phyloP scores from a whole-genome alignment of 176 grass and related monocot species.

The Rhipidocladum racemiflorum region DNA sequence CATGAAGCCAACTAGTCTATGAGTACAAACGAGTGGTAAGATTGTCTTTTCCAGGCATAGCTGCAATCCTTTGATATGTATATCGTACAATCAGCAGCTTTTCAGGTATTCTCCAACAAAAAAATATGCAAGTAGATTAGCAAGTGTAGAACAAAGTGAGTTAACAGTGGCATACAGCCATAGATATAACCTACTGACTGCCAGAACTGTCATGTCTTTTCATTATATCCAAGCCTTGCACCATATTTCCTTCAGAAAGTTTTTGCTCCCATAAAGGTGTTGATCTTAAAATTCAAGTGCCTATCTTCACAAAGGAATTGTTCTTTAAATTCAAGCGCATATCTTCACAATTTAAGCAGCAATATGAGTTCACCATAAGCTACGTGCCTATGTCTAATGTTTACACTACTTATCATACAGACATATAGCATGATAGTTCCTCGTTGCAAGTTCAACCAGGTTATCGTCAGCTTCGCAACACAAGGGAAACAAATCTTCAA shows the following conservation, averaged over 20 bases:
- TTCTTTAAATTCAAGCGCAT: neutral
- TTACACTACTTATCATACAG: slow-evolving; percentile 10
- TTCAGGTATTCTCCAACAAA: no score
- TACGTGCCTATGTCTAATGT: neutral
- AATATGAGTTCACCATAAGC: slow-evolving; percentile 6
- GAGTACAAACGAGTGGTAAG: no score
- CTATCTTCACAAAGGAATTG: neutral
- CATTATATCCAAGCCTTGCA: neutral
- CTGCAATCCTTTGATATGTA: no score
- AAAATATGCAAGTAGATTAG: neutral
- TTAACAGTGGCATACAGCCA: neutral
- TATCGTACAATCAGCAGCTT: no score
- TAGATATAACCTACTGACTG: neutral
- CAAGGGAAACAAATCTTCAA: neutral
- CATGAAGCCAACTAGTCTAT: no score
- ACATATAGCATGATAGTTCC: neutral
- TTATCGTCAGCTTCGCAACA: neutral
- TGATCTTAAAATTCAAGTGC: neutral
- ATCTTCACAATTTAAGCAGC: neutral
- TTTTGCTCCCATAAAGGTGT: neutral
- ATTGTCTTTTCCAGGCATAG: no score
- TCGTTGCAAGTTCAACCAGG: neutral
- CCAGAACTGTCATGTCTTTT: neutral
- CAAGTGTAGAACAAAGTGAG: neutral
- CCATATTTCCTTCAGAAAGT: neutral